Evolutionary conservation across 106 monocot species (phyloP).

Genomic region (Allium sativum): DNA sequence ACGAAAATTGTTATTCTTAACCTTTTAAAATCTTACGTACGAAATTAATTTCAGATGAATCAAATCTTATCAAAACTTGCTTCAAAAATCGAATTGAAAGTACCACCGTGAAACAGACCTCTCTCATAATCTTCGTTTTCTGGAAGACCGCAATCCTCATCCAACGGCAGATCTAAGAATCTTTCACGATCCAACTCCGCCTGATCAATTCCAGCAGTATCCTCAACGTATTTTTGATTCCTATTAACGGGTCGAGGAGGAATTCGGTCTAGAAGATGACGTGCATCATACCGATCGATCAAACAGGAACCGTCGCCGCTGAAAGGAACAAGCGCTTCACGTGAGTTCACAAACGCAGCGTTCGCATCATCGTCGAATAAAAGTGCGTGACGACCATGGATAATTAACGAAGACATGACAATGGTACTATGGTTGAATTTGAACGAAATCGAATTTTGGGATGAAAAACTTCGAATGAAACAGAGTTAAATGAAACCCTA

Average conservation of each 20-base stretch:
- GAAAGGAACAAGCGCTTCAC: conserved; percentile 72
- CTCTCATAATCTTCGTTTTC: not conserved
- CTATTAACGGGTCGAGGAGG: conserved; percentile 25
- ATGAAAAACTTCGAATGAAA: no score
- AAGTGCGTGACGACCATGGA: conserved; percentile 67
- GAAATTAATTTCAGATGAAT: no score
- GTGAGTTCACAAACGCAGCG: conserved; percentile 65
- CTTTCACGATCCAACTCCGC: conserved; percentile 61
- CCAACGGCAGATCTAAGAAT: conserved; percentile 38
- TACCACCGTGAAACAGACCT: not conserved
- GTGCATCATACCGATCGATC: conserved; percentile 90
- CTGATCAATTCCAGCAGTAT: conserved; percentile 23
- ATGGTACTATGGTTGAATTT: no score
- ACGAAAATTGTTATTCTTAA: no score
- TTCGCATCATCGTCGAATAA: conserved; percentile 86
- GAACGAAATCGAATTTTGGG: no score
- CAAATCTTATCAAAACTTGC: no score
- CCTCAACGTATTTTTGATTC: conserved; percentile 10
- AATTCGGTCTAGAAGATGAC: conserved; percentile 83
- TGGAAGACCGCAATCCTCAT: conserved; percentile 6
- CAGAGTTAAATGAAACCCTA: no score
- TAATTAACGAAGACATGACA: not conserved
- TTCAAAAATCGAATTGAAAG: no score
- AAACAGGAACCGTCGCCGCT: conserved; percentile 48
- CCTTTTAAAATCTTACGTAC: no score